Base-by-base conservation (phyloP, 306 rosid species). In the Malus sylvestris region DNA sequence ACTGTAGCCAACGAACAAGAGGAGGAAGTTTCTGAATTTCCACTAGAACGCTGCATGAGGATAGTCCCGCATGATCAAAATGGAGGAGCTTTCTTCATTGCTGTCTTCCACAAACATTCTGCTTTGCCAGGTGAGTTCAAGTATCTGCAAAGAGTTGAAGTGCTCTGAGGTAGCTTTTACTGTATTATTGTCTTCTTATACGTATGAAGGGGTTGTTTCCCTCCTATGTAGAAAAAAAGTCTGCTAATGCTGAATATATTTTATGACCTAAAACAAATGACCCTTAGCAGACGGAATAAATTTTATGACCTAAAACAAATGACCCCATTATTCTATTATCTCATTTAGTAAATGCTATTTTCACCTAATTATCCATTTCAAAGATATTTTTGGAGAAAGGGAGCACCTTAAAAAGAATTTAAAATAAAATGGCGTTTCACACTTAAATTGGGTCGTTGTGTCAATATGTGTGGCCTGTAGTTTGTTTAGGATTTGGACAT, bases 31-130 rank as follows among this genome's bases (percentile, higher is more conserved):
- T 93, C 89, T 59, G 84, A 82, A 65, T 91, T 91, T 72, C 94
- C 97, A 38, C 79, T 93, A 14, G 98, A 96, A 80, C 94, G 75
- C 71, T 91, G 98, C 83, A 88, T 89, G 94, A 92, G 99, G 84
- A 88, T 91, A 78, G 62, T 89, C 71, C 99, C 99, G 23, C 99
- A 96, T 85, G 99, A 96, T 91, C 98, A 96, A 84, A 96, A 93
- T 75, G 88, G 88, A 71, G 99, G 99, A 65, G 97, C 99, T 81
- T 96, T 96, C 84, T 96, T 96, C 69, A 87, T 96, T 85, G 99
- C 99, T 33, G 97, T 96, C 49, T 84, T 96, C 73, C 89, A 78
- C 76, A 96, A 96, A 87, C 85, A 83, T 75, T 88, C 94, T 73
- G 83, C 91, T 53, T 75, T 96, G 75, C 98, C 93, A 76, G 97